Percentiles rank a stretch among this genome's conserved stretches.
phyloP scores from a whole-genome alignment of 768 basidiomycete species.

The Russula earlei region DNA sequence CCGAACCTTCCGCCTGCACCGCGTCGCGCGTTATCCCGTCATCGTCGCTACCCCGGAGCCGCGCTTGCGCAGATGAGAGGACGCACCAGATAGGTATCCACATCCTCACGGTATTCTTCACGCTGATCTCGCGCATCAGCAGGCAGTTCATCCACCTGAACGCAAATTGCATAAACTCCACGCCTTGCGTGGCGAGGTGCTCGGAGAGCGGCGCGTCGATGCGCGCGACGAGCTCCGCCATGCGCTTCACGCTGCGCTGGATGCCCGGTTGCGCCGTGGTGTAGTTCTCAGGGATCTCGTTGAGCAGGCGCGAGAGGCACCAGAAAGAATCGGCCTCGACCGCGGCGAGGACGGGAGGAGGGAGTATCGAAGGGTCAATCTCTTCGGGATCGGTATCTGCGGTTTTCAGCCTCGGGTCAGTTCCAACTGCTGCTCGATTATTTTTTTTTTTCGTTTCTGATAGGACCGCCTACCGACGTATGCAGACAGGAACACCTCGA shows the following conservation, averaged over 20 bases:
- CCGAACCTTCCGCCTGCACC: slow-evolving; percentile 83
- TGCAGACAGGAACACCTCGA: slow-evolving; percentile 90
- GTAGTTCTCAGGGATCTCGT: slow-evolving; percentile 98
- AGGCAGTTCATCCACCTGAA: slow-evolving; percentile 99
- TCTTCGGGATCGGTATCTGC: slow-evolving; percentile 85
- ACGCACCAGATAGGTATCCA: slow-evolving; percentile 96
- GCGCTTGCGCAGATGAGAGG: slow-evolving; percentile 8
- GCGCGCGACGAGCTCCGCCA: slow-evolving; percentile 86
- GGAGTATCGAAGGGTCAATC: slow-evolving; percentile 73
- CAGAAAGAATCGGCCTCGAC: slow-evolving; percentile 97
- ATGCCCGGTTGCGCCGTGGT: slow-evolving; percentile 96
- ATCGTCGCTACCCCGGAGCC: no score
- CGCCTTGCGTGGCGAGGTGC: slow-evolving; percentile 83
- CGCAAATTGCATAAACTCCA: slow-evolving; percentile 99
- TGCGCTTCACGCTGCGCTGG: slow-evolving; percentile 83
- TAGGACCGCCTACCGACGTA: slow-evolving; percentile 67
- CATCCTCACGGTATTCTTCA: slow-evolving; percentile 95
- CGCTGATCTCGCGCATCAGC: slow-evolving; percentile 95
- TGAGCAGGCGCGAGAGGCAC: slow-evolving; percentile 91
- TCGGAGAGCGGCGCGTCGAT: slow-evolving; percentile 83
- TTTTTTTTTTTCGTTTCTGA: background rate
- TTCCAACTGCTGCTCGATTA: background rate
- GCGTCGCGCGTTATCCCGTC: no score
- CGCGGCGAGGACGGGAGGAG: slow-evolving; percentile 62
- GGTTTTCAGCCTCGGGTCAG: background rate